Evolutionary conservation across 176 grass and related monocot species (phyloP).

Genomic region (Oryza meyeriana): DNA sequence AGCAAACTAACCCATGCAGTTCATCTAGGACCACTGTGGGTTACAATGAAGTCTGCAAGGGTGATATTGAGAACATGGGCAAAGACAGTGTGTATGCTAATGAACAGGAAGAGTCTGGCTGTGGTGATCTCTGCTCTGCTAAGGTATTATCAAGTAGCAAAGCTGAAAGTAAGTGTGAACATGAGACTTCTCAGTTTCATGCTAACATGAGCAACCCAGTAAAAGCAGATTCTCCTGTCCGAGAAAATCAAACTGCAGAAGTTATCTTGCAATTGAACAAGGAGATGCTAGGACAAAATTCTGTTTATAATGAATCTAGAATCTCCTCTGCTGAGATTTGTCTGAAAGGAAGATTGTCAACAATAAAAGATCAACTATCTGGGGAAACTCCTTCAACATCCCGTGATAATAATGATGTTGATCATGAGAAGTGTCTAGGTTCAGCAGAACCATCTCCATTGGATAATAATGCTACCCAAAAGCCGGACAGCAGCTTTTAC

Average conservation of each 20-base stretch:
- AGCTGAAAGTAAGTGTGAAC: constrained; percentile 27
- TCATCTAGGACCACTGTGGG: constrained; percentile 3
- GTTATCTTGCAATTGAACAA: constrained; percentile 5
- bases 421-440: not conserved
- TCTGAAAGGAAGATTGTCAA: constrained; percentile 24
- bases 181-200: constrained; percentile 16
- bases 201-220: constrained; percentile 26
- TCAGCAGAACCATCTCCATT: constrained; percentile 36
- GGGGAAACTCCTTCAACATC: constrained; percentile 3
- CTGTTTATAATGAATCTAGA: constrained; percentile 38
- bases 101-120: constrained; percentile 12
- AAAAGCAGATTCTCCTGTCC: constrained; percentile 31
- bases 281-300: constrained; percentile 5
- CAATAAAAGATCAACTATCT: constrained; percentile 35
- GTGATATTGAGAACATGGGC: constrained; percentile 22
- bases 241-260: constrained; percentile 26
- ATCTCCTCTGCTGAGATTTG: constrained; percentile 27
- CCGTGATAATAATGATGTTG: constrained; percentile 29
- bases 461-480: constrained; percentile 29
- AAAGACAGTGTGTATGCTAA: constrained; percentile 10
- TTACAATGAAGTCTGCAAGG: constrained; percentile 11
- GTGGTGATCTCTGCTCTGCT: constrained; percentile 16
- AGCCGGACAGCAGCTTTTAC: constrained; percentile 34
- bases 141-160: not conserved
- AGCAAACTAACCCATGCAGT: constrained; percentile 22